Percentiles rank a stretch among this genome's conserved stretches.
Conservation (phyloP, 1,284 basidiomycete genomes). For the Leccinum angustisporum region DNA sequence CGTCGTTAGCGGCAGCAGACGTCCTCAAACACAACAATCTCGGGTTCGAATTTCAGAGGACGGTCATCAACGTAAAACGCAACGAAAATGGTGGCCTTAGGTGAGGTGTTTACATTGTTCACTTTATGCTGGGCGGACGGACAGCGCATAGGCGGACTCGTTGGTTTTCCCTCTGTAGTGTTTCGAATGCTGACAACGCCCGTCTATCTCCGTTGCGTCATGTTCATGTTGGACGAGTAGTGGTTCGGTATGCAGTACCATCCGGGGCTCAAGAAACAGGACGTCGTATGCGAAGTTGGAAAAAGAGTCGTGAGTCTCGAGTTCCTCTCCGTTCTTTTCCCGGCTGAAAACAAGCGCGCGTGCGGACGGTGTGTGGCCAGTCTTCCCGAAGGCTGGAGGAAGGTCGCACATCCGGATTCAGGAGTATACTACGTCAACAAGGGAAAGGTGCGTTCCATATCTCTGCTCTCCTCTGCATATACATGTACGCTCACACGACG, state of each 20-base stretch:
- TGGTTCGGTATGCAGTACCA: conserved; percentile 13
- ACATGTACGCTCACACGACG: neutral
- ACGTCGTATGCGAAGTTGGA: neutral
- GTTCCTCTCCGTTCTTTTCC: neutral
- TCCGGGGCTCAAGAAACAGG: conserved; percentile 16
- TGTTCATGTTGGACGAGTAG: neutral
- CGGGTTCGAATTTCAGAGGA: neutral
- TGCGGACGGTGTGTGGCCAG: neutral
- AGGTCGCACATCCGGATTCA: conserved; percentile 29
- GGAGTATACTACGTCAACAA: conserved; percentile 30
- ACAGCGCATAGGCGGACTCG: neutral
- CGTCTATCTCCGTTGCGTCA: neutral
- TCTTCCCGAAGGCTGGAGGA: conserved; percentile 25
- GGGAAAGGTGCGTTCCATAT: conserved; percentile 21
- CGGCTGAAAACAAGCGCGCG: neutral
- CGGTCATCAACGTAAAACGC: neutral
- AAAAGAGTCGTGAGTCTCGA: conserved; percentile 11
- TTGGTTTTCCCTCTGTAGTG: neutral
- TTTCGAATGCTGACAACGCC: neutral
- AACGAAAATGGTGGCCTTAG: neutral
- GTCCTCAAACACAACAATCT: neutral
- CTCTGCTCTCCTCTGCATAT: neutral
- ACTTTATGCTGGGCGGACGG: neutral
- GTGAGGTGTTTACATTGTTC: neutral
- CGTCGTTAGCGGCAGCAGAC: neutral